phyloP scores from a whole-genome alignment of 2,329 filamentous ascomycete species.

The Penicillium sclerotigenum region DNA sequence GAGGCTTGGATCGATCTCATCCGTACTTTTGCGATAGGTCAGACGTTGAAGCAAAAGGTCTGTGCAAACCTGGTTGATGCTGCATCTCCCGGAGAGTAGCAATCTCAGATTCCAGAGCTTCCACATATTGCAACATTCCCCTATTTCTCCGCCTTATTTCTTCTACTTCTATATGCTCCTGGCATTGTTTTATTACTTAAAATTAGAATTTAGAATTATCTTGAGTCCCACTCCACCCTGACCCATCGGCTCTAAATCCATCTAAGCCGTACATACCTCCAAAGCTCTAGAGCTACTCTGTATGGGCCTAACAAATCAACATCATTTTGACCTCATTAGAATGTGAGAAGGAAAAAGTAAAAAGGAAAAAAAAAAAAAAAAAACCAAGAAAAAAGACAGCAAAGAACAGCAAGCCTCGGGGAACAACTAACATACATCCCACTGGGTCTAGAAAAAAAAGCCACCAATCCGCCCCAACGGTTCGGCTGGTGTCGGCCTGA shows the following conservation, averaged over 20 bases:
- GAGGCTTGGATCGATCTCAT: slow-evolving; percentile 13
- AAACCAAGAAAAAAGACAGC: neutral
- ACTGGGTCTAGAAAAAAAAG: neutral
- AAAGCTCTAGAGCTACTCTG: neutral
- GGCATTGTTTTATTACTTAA: neutral
- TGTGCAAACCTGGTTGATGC: slow-evolving; percentile 23
- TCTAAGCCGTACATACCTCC: neutral
- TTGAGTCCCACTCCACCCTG: neutral
- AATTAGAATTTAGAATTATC: neutral
- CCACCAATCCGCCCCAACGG: slow-evolving; percentile 4
- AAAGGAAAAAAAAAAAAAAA: neutral
- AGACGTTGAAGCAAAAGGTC: slow-evolving; percentile 15
- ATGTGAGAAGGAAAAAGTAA: neutral
- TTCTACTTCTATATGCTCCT: neutral
- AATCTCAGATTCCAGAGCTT: slow-evolving; percentile 6
- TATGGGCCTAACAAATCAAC: neutral
- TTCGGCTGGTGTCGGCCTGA: slow-evolving; percentile 3
- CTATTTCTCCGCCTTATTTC: slow-evolving; percentile 3
- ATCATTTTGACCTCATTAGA: neutral
- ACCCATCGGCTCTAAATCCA: neutral
- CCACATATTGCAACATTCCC: neutral
- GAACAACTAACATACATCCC: neutral
- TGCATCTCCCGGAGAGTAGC: slow-evolving; percentile 16
- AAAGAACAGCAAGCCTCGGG: neutral
- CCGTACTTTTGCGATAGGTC: slow-evolving; percentile 13